Percentiles rank a stretch among this genome's conserved stretches.
phyloP scores from a whole-genome alignment of 345 rosid species.

The Eutrema yunnanense region DNA sequence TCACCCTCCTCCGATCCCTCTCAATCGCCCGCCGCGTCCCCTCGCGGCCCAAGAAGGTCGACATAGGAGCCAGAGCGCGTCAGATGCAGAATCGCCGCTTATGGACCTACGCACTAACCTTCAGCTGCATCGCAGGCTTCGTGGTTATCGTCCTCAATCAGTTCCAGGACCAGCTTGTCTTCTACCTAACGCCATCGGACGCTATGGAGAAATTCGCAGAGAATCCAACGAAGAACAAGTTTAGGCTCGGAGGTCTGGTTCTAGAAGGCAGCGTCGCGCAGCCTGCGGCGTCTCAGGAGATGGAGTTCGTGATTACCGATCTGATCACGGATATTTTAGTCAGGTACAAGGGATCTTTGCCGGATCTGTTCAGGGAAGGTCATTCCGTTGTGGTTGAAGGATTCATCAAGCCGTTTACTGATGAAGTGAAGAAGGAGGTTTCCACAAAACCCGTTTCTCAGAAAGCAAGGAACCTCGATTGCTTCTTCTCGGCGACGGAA shows the following conservation, averaged over 20 bases:
- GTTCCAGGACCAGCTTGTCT: constrained; percentile 85
- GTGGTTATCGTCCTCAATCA: constrained; percentile 75
- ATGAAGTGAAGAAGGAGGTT: constrained; percentile 50
- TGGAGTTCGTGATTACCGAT: constrained; percentile 91
- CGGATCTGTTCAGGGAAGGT: constrained; percentile 91
- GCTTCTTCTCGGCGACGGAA: constrained; percentile 71
- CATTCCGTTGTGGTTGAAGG: constrained; percentile 96
- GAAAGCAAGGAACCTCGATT: constrained; percentile 64
- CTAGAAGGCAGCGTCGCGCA: constrained; percentile 90
- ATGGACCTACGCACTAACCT: constrained; percentile 84
- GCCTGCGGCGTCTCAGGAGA: constrained; percentile 62
- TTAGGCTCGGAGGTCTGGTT: constrained; percentile 81
- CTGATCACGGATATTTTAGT: constrained; percentile 78
- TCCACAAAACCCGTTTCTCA: constrained; percentile 46
- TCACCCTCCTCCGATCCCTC: constrained; percentile 41
- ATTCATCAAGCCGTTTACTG: constrained; percentile 64
- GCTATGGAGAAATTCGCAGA: constrained; percentile 69
- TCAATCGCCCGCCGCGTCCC: constrained; percentile 63
- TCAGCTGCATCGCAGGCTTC: constrained; percentile 86
- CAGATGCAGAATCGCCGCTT: constrained; percentile 89
- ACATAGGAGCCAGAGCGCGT: constrained; percentile 79
- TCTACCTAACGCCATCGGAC: constrained; percentile 79
- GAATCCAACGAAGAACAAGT: constrained; percentile 64
- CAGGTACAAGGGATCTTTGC: constrained; percentile 69
- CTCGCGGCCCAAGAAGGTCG: constrained; percentile 49